These are phyloP conservation scores for Eimeria brunetti DNA, from an alignment of 169 alveolate species.

Conservation along the genomic window DNA sequence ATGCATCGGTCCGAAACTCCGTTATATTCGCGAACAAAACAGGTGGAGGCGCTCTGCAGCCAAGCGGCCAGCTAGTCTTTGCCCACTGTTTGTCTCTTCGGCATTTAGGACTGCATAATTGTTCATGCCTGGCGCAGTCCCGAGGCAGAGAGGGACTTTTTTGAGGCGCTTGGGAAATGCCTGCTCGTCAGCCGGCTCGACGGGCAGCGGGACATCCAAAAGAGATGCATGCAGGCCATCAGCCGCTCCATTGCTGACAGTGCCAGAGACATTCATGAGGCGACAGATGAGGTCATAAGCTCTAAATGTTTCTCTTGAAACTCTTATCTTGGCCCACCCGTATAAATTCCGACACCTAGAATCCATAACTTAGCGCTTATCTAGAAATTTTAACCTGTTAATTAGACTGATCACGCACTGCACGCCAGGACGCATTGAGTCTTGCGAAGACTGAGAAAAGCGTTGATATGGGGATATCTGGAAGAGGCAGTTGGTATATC, in stretches of 20 bases:
- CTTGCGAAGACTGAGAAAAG: neutral
- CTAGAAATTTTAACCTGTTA: neutral
- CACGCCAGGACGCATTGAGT: neutral
- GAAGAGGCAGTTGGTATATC: neutral
- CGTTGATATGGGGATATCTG: neutral
- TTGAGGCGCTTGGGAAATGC: slow-evolving; percentile 45
- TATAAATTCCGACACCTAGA: neutral
- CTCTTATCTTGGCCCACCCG: neutral
- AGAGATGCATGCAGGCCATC: slow-evolving; percentile 34
- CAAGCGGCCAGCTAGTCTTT: neutral
- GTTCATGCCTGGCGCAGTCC: slow-evolving; percentile 45
- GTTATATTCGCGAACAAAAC: neutral
- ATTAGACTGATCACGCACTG: neutral
- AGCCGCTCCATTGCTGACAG: slow-evolving; percentile 63
- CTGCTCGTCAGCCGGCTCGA: slow-evolving; percentile 41
- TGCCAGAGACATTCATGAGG: slow-evolving; percentile 61
- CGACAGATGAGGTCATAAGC: slow-evolving; percentile 49
- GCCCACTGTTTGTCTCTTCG: neutral
- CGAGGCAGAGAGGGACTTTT: slow-evolving; percentile 40
- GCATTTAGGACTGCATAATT: slow-evolving; percentile 24
- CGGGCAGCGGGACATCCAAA: slow-evolving; percentile 45
- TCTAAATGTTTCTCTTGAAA: neutral
- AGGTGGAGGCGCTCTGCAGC: neutral
- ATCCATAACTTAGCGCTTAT: neutral
- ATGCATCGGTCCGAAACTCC: neutral